Percentiles rank a stretch among this genome's conserved stretches.
Evolutionary conservation across 2,329 filamentous ascomycete species (phyloP).

Genomic region (Xenoacremonium recifei): DNA sequence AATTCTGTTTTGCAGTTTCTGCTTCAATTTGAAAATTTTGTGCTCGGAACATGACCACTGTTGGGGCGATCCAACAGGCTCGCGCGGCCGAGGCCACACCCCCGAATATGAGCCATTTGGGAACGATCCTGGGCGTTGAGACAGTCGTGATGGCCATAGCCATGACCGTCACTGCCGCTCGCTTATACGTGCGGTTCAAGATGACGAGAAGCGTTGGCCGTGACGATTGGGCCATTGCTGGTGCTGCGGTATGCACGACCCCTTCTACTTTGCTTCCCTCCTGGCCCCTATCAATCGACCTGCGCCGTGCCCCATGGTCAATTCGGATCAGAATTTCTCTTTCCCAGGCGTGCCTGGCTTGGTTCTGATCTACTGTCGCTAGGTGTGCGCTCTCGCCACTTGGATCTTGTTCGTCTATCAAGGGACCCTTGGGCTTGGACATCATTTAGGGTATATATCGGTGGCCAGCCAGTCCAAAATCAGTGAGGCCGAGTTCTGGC

Average conservation of each 20-base stretch:
- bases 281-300: no score
- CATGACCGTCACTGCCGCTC: constrained; percentile 2
- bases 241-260: constrained; percentile 4
- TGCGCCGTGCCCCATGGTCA: no score
- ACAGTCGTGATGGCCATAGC: constrained; percentile 10
- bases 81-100: no score
- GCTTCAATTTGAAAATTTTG: no score
- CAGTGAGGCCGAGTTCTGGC: constrained; percentile 12
- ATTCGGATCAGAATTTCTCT: no score
- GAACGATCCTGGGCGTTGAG: constrained; percentile 9
- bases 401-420: constrained; percentile 15
- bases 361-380: no score
- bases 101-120: constrained; percentile 12
- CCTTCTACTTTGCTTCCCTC: not conserved
- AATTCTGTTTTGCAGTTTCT: no score
- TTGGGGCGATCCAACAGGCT: no score
- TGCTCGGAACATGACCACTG: no score
- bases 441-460: constrained; percentile 8
- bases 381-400: constrained; percentile 10
- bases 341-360: no score
- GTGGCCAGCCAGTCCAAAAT: constrained; percentile 3
- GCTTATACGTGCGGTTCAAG: constrained; percentile 11
- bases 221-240: constrained; percentile 16
- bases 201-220: constrained; percentile 10
- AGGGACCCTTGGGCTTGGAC: constrained; percentile 10